Conservation (phyloP, 768 basidiomycete genomes). For the Holtermanniella nyarrowii region DNA sequence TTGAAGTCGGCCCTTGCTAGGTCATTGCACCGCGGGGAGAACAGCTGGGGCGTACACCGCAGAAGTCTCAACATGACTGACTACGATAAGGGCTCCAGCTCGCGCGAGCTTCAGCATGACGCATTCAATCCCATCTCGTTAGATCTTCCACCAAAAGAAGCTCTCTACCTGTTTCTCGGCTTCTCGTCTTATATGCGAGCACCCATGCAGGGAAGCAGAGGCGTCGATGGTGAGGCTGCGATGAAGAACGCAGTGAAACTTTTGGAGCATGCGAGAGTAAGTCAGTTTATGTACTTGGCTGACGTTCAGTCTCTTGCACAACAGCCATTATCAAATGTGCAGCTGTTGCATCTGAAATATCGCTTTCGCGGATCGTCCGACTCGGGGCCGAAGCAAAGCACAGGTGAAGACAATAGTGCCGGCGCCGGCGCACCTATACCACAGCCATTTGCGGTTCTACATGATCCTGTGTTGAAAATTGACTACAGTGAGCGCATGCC, state of each 20-base stretch:
- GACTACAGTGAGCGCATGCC: conserved; percentile 31
- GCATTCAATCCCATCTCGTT: conserved; percentile 4
- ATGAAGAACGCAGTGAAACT: conserved; percentile 31
- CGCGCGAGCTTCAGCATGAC: no score
- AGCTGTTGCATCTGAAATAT: conserved; percentile 37
- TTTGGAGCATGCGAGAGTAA: conserved; percentile 36
- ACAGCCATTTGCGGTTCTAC: conserved; percentile 32
- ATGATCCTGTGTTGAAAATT: conserved; percentile 36
- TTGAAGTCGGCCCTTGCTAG: no score
- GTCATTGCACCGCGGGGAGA: no score
- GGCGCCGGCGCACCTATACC: conserved; percentile 20
- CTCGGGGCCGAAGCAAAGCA: conserved; percentile 9
- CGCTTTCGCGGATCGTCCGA: conserved; percentile 21
- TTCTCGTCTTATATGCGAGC: conserved; percentile 37
- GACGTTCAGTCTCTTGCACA: conserved; percentile 13
- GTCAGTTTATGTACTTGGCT: conserved; percentile 1
- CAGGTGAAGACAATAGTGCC: conserved; percentile 17
- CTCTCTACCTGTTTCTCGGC: conserved; percentile 35
- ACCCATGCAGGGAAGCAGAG: conserved; percentile 28
- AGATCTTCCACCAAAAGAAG: conserved; percentile 33
- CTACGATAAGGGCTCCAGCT: no score
- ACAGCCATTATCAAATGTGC: conserved; percentile 22
- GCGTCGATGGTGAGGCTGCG: conserved; percentile 23
- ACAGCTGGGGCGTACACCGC: no score
- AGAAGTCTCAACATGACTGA: no score